A percentile compares a stretch with the other conserved stretches of the same genome.
These are phyloP conservation scores for Monilinia fructicola DNA, from an alignment of 2,329 filamentous ascomycete genomes.

Conservation along the genomic window DNA sequence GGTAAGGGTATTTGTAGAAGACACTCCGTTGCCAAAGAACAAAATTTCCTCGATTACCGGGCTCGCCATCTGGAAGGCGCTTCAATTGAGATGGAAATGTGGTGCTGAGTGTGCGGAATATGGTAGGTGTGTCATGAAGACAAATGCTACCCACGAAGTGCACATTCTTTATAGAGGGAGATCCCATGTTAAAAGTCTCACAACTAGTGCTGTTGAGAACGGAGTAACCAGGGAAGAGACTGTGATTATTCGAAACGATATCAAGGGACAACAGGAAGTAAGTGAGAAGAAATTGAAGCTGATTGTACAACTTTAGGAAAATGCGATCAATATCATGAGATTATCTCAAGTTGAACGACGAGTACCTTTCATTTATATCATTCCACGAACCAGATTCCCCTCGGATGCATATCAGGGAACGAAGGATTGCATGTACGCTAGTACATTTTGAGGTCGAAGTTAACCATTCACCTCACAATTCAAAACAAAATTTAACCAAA, in stretches of 20 bases:
- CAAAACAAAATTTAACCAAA: neutral
- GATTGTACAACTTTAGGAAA: neutral
- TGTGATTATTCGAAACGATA: neutral
- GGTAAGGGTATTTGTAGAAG: slow-evolving; percentile 34
- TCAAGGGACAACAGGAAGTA: neutral
- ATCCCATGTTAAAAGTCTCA: neutral
- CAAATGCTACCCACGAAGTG: slow-evolving; percentile 44
- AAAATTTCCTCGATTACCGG: slow-evolving; percentile 41
- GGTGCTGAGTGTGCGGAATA: slow-evolving; percentile 39
- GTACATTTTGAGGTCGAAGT: neutral
- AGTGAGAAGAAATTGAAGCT: neutral
- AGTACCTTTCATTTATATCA: slow-evolving; percentile 2
- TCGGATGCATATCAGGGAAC: neutral
- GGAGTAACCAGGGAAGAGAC: neutral
- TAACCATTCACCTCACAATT: neutral
- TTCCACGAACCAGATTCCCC: neutral
- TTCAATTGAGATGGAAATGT: slow-evolving; percentile 41
- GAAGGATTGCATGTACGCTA: neutral
- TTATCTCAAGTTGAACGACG: neutral
- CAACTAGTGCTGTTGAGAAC: neutral
- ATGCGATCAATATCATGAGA: neutral
- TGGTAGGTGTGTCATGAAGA: slow-evolving; percentile 39
- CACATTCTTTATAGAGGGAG: slow-evolving; percentile 19
- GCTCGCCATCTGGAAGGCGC: slow-evolving; percentile 47
- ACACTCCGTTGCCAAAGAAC: slow-evolving; percentile 41